phyloP scores from a whole-genome alignment of 2,329 filamentous ascomycete genomes.

The Xylaria sp. region DNA sequence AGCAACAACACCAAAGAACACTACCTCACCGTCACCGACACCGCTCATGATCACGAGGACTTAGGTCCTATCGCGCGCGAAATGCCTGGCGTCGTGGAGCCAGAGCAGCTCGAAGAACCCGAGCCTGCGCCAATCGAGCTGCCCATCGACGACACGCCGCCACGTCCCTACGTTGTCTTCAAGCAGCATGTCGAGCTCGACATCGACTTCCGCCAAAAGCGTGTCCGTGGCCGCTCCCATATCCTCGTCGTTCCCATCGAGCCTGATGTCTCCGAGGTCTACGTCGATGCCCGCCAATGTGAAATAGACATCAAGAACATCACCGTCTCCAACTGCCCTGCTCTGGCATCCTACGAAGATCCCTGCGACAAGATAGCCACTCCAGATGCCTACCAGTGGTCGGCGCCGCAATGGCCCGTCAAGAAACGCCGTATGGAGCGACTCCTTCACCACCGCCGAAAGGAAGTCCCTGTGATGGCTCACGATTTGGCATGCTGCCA shows the following conservation, averaged over 20 bases:
- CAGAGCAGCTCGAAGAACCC: conserved; percentile 42
- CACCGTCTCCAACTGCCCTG: conserved; percentile 60
- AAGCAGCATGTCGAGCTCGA: conserved; percentile 92
- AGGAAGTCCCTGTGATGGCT: conserved; percentile 65
- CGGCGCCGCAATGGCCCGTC: conserved; percentile 79
- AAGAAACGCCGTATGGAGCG: conserved; percentile 73
- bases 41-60: conserved; percentile 39
- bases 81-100: conserved; percentile 49
- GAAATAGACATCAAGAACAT: conserved; percentile 65
- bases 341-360: conserved; percentile 65
- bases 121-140: conserved; percentile 46
- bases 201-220: conserved; percentile 81
- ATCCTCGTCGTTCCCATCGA: conserved; percentile 75
- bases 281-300: conserved; percentile 71
- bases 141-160: conserved; percentile 48
- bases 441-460: conserved; percentile 61
- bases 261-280: conserved; percentile 66
- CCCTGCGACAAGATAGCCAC: conserved; percentile 74
- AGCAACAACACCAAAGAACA: background rate
- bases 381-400: conserved; percentile 68
- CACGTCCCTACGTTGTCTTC: conserved; percentile 65
- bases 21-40: background rate
- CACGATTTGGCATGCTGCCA: conserved; percentile 66
- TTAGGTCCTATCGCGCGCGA: conserved; percentile 39
- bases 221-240: conserved; percentile 80